Conservation (phyloP, 1,284 basidiomycete genomes). For the Fistulina hepatica region DNA sequence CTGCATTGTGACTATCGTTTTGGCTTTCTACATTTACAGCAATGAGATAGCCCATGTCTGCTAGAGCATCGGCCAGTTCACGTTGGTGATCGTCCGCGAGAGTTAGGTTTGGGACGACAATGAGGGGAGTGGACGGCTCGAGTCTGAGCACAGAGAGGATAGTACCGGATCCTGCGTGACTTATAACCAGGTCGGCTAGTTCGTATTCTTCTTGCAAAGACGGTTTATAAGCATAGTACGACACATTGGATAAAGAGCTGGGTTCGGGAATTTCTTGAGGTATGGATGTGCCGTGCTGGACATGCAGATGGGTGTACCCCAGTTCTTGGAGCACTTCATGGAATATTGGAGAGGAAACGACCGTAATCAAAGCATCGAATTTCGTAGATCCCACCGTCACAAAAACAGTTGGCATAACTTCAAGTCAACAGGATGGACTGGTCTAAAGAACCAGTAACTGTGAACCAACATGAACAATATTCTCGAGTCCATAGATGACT, state of each 20-base stretch:
- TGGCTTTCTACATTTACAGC: conserved; percentile 35
- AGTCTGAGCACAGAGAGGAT: conserved; percentile 81
- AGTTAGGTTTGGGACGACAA: conserved; percentile 84
- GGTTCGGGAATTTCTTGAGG: too few relatives aligned
- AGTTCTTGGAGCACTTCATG: conserved; percentile 40
- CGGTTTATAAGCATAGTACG: conserved; percentile 46
- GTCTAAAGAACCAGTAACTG: too few relatives aligned
- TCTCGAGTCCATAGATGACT: too few relatives aligned
- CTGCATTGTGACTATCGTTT: conserved; percentile 38
- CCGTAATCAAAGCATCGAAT: conserved; percentile 66
- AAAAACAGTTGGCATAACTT: conserved; percentile 34
- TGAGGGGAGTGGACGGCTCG: conserved; percentile 60
- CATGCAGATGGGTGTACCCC: conserved; percentile 48
- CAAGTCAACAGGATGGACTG: too few relatives aligned
- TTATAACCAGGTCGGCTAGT: conserved; percentile 70
- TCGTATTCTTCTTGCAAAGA: conserved; percentile 57
- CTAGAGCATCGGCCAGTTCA: conserved; percentile 73
- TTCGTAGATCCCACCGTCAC: conserved; percentile 88
- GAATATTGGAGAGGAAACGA: conserved; percentile 46
- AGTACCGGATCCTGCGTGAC: conserved; percentile 96
- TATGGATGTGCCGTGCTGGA: conserved; percentile 65
- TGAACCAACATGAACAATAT: too few relatives aligned
- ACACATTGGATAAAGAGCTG: too few relatives aligned
- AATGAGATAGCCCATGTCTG: conserved; percentile 49
- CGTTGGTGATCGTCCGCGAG: conserved; percentile 91